phyloP scores from a whole-genome alignment of 1,284 basidiomycete species.

The Leccinum pallidistipes region DNA sequence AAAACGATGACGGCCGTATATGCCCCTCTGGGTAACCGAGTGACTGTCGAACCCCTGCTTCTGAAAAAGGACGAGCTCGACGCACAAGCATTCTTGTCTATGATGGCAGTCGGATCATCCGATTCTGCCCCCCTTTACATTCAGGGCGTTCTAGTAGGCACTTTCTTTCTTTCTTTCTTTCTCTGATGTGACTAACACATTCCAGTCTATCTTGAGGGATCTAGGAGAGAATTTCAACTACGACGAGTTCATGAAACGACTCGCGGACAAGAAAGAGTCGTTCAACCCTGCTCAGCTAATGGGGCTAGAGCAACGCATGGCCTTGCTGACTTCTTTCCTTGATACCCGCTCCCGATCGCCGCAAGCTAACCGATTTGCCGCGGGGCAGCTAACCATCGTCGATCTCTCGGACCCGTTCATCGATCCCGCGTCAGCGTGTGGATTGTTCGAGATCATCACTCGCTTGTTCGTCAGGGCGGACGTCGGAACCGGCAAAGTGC shows the following conservation, averaged over 20 bases:
- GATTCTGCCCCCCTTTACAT: slow-evolving; percentile 66
- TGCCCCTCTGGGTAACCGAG: slow-evolving; percentile 45
- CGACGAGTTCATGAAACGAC: slow-evolving; percentile 44
- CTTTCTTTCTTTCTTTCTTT: neutral
- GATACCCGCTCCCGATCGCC: slow-evolving; percentile 25
- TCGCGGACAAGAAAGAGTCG: slow-evolving; percentile 47
- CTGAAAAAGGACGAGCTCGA: slow-evolving; percentile 65
- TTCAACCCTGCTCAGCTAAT: slow-evolving; percentile 55
- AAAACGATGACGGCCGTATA: slow-evolving; percentile 61
- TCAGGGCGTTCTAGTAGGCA: slow-evolving; percentile 56
- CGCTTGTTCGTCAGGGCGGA: slow-evolving; percentile 65
- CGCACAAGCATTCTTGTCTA: slow-evolving; percentile 61
- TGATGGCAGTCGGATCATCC: slow-evolving; percentile 65
- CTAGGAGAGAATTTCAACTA: slow-evolving; percentile 50
- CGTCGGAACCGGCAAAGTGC: slow-evolving; percentile 63
- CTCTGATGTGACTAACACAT: slow-evolving; percentile 15
- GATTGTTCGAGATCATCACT: slow-evolving; percentile 66
- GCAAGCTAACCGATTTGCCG: slow-evolving; percentile 40
- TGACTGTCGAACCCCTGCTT: slow-evolving; percentile 55
- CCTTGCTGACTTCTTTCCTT: slow-evolving; percentile 54
- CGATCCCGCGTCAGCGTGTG: slow-evolving; percentile 63
- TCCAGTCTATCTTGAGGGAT: slow-evolving; percentile 43
- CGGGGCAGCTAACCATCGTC: slow-evolving; percentile 60
- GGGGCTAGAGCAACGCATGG: slow-evolving; percentile 59
- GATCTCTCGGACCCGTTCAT: slow-evolving; percentile 75